phyloP scores from a whole-genome alignment of 2,329 filamentous ascomycete species.

The Aureobasidium sp. region DNA sequence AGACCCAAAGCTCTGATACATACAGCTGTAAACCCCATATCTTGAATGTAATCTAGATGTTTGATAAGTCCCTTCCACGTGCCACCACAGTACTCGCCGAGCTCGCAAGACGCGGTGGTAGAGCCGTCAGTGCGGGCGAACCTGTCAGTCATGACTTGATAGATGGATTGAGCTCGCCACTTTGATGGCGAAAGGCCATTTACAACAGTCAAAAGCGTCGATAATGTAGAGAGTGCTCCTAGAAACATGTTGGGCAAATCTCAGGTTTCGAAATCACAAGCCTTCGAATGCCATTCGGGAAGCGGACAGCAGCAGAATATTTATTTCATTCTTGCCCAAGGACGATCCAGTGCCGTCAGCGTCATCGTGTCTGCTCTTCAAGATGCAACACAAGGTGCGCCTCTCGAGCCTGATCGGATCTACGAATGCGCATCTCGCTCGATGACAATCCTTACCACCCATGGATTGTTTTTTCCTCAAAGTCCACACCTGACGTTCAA shows the following conservation, averaged over 20 bases:
- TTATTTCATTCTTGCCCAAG: neutral
- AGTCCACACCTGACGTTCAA: neutral
- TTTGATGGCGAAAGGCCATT: conserved; percentile 19
- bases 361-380: neutral
- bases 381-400: neutral
- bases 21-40: conserved; percentile 51
- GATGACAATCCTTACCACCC: neutral
- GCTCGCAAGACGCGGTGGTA: conserved; percentile 27
- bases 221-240: neutral
- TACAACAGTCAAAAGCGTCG: neutral
- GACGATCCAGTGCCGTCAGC: neutral
- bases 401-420: neutral
- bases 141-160: conserved; percentile 36
- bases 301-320: neutral
- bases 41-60: conserved; percentile 54
- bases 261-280: neutral
- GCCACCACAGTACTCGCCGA: conserved; percentile 49
- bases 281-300: neutral
- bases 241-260: neutral
- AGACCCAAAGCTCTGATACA: conserved; percentile 17
- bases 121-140: conserved; percentile 33
- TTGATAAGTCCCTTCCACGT: conserved; percentile 50
- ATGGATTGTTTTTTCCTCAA: neutral
- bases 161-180: conserved; percentile 33
- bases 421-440: neutral